Evolutionary conservation across 2,329 filamentous ascomycete species (phyloP).

Genomic region (Lecanicillium sp.): DNA sequence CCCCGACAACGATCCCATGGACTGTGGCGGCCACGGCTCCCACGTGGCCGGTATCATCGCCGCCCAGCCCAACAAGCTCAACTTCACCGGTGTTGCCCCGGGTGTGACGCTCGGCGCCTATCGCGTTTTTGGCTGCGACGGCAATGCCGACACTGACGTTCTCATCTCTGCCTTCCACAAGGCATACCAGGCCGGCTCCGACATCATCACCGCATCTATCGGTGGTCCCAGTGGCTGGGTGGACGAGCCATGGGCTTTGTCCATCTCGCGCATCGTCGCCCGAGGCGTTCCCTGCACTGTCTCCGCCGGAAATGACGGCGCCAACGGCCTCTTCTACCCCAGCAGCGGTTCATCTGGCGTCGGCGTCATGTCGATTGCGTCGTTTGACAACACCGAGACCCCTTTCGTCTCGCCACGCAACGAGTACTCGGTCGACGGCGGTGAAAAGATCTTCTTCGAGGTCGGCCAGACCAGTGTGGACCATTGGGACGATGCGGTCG

Average conservation of each 20-base stretch:
- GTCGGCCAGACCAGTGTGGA: slow-evolving; percentile 36
- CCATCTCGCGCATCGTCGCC: slow-evolving; percentile 46
- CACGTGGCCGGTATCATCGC: slow-evolving; percentile 59
- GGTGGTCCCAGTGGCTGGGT: slow-evolving; percentile 47
- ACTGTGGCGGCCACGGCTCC: slow-evolving; percentile 54
- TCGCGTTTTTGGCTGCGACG: slow-evolving; percentile 51
- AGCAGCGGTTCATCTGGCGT: slow-evolving; percentile 43
- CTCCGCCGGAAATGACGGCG: slow-evolving; percentile 47
- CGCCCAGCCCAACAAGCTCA: slow-evolving; percentile 45
- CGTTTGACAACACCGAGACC: slow-evolving; percentile 41
- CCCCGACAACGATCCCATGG: slow-evolving; percentile 47
- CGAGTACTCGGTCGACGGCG: slow-evolving; percentile 34
- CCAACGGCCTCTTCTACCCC: slow-evolving; percentile 42
- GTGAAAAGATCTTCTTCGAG: slow-evolving; percentile 32
- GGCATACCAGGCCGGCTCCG: slow-evolving; percentile 53
- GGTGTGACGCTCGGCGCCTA: slow-evolving; percentile 51
- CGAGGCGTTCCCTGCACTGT: slow-evolving; percentile 47
- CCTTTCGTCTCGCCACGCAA: slow-evolving; percentile 38
- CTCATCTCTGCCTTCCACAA: slow-evolving; percentile 54
- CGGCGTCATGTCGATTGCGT: slow-evolving; percentile 42
- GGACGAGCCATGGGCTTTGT: slow-evolving; percentile 44
- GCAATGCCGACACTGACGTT: slow-evolving; percentile 46
- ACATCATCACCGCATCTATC: slow-evolving; percentile 52
- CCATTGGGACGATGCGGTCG: slow-evolving; percentile 40
- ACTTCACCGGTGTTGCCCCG: slow-evolving; percentile 53